Evolutionary conservation across 225 moss, liverwort and hornwort genomes (phyloP), one percentile per base, ranked within the genome.

Genomic region (Physcomitrellopsis africana): DNA sequence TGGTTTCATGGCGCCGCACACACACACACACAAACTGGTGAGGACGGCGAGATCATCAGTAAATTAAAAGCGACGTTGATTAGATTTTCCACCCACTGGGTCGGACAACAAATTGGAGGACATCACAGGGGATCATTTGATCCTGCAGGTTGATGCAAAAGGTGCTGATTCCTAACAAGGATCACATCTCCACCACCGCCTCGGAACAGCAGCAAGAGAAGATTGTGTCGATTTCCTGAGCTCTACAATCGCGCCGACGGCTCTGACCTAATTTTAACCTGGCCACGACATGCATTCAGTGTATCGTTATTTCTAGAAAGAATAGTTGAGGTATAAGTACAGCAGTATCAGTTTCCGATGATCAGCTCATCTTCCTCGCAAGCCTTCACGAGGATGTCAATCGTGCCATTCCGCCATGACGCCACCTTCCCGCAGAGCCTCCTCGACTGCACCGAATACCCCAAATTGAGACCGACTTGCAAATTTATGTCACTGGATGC

Each of bases 351-450:
- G 71, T 64, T 75, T 77, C 80, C 86, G 64, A 86, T 77, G 63
- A 86, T 64, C 63, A 81, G 81, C 76, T 86, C 86, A 53, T 77
- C 81, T 24, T 83, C 86, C 65, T 66, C 72, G 76, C 86, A 86
- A 55, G 83, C 63, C 74, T 81, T 86, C 60, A 86, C 83, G 57
- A 61, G 75, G 63, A 86, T 86, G 55, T 78, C 76, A 44, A 86
- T 78, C 0, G 83, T 83, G 32, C 70, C 67, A 69, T 78, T 86
- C 54, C 66, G 68, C 86, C 86, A 86, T 12, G 83, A 78, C 65
- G 75, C 46, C 75, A 86, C 81, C 65, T 76, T 83, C 72, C 86
- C 86, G 60, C 86, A 86, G 42, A 81, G 72, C 72, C 86, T 83
- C 72, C 86, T 78, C 27, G 83, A 75, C 86, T 86, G 83, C 76